Evolutionary conservation across 495 filamentous ascomycete genomes (phyloP).

Genomic region (Penicillium arizonense): DNA sequence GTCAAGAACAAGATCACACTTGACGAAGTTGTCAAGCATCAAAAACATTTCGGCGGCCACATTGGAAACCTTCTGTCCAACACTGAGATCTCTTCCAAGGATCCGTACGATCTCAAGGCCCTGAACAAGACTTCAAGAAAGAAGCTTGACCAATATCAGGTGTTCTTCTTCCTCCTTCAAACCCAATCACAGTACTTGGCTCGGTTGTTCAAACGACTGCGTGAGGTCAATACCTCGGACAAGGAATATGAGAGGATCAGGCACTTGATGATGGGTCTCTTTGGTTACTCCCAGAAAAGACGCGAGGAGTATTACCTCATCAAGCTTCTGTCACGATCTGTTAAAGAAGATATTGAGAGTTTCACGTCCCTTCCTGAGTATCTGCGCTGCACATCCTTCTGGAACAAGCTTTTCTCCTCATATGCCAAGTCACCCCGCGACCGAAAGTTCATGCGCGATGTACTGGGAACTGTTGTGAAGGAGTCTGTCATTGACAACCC

Average conservation of each 20-base stretch:
- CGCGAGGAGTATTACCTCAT: constrained; percentile 96
- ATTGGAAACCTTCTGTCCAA: constrained; percentile 84
- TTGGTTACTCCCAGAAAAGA: constrained; percentile 95
- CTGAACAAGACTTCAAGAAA: constrained; percentile 92
- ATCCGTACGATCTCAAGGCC: constrained; percentile 95
- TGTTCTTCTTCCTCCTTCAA: constrained; percentile 96
- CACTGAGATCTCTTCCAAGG: constrained; percentile 79
- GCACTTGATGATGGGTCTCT: constrained; percentile 92
- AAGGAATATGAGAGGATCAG: constrained; percentile 91
- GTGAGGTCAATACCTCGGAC: constrained; percentile 82
- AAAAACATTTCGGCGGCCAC: constrained; percentile 93
- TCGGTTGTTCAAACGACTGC: constrained; percentile 76
- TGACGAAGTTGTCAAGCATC: constrained; percentile 96
- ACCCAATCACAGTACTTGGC: constrained; percentile 95
- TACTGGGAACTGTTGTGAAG: constrained; percentile 77
- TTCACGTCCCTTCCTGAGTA: constrained; percentile 78
- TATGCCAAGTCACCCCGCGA: constrained; percentile 92
- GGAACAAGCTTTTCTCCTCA: constrained; percentile 77
- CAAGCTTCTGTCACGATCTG: constrained; percentile 79
- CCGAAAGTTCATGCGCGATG: constrained; percentile 84
- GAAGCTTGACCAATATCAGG: constrained; percentile 95
- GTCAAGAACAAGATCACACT: constrained; percentile 99
- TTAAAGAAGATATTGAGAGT: constrained; percentile 81
- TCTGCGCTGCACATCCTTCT: constrained; percentile 87
- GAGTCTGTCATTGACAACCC: constrained; percentile 90